phyloP scores from a whole-genome alignment of 805 yeast species.

The Teunomyces atbi region DNA sequence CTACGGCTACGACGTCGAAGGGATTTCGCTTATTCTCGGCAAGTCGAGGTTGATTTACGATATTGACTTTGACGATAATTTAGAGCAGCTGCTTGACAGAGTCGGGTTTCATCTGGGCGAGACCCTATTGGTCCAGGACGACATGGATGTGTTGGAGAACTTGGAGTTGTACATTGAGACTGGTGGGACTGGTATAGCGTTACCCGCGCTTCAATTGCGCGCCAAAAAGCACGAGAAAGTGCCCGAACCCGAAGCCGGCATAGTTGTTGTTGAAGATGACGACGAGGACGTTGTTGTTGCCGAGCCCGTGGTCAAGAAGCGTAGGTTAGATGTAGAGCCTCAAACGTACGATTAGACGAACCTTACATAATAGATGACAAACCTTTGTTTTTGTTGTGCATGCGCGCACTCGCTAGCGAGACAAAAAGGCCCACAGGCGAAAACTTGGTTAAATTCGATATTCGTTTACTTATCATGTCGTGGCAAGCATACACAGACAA shows the following conservation, averaged over 20 bases:
- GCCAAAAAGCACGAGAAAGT: conserved; percentile 11
- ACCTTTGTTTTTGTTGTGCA: neutral
- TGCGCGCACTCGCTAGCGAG: too few relatives aligned
- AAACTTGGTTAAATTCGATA: too few relatives aligned
- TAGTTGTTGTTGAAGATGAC: conserved; percentile 9
- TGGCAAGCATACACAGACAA: conserved; percentile 90
- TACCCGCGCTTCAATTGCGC: conserved; percentile 12
- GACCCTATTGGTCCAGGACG: conserved; percentile 72
- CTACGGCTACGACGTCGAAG: conserved; percentile 50
- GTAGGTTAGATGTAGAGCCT: conserved; percentile 7
- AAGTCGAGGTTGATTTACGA: conserved; percentile 70
- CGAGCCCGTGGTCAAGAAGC: conserved; percentile 12
- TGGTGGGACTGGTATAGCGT: conserved; percentile 4
- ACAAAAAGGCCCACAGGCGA: neutral
- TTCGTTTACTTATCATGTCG: conserved; percentile 10
- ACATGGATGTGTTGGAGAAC: conserved; percentile 62
- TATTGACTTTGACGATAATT: conserved; percentile 82
- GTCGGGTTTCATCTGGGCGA: conserved; percentile 59
- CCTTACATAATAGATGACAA: neutral
- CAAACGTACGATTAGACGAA: too few relatives aligned
- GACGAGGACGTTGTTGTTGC: conserved; percentile 10
- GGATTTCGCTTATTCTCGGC: conserved; percentile 60
- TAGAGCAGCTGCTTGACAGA: conserved; percentile 44
- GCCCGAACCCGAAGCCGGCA: conserved; percentile 1
- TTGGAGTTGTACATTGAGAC: conserved; percentile 57